Percentiles rank a stretch among this genome's conserved stretches.
Conservation (phyloP, 805 yeast species). For the Saccharomyces cerevisiae region DNA sequence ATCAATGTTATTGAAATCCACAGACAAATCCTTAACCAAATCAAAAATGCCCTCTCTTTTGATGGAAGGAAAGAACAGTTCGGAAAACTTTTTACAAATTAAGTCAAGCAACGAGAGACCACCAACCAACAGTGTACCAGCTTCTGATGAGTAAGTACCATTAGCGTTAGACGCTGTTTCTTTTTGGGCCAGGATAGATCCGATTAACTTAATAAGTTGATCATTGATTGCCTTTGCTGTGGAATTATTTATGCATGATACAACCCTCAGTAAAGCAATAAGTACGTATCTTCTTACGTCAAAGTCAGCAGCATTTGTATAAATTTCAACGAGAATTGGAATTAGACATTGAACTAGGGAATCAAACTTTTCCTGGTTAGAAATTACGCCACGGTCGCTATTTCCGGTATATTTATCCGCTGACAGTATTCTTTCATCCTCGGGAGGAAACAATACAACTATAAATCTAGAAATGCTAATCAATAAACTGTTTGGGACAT, state of each 20-base stretch:
- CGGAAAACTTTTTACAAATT: slow-evolving; percentile 39
- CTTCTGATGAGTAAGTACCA: slow-evolving; percentile 18
- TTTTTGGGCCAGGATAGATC: slow-evolving; percentile 54
- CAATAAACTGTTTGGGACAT: slow-evolving; percentile 61
- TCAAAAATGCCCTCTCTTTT: slow-evolving; percentile 56
- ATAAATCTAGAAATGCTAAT: slow-evolving; percentile 47
- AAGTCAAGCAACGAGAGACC: slow-evolving; percentile 41
- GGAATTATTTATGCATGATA: slow-evolving; percentile 33
- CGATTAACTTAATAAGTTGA: slow-evolving; percentile 41
- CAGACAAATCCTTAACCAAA: slow-evolving; percentile 6
- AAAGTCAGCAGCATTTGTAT: slow-evolving; percentile 64
- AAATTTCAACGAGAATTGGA: slow-evolving; percentile 50
- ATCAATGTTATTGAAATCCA: slow-evolving; percentile 9
- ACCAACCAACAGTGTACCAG: slow-evolving; percentile 41
- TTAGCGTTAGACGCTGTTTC: slow-evolving; percentile 26
- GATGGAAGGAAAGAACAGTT: slow-evolving; percentile 39
- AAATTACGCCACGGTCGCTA: slow-evolving; percentile 17
- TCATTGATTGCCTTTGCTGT: slow-evolving; percentile 30
- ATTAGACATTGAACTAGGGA: slow-evolving; percentile 41
- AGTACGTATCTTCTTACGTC: slow-evolving; percentile 52
- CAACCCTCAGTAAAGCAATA: slow-evolving; percentile 44
- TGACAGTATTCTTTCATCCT: slow-evolving; percentile 22
- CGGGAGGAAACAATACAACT: slow-evolving; percentile 49
- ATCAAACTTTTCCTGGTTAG: slow-evolving; percentile 20
- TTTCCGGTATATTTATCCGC: slow-evolving; percentile 10